Evolutionary conservation across 2,329 filamentous ascomycete genomes (phyloP).

Genomic region (Hymenoscyphus fraxineus): DNA sequence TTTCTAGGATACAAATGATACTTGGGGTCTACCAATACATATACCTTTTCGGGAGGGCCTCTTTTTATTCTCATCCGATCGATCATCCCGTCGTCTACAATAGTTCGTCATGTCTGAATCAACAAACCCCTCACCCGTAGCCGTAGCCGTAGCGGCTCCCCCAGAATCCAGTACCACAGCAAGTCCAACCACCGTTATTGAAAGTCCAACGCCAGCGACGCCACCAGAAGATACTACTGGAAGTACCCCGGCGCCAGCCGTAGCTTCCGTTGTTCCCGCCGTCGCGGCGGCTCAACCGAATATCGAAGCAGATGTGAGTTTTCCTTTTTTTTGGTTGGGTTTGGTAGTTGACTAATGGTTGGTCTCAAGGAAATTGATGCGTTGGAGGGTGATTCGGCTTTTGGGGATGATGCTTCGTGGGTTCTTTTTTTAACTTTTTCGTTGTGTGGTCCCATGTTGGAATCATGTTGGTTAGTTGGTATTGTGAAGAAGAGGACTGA

Average conservation of each 20-base stretch:
- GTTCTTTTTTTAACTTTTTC: background rate
- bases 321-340: background rate
- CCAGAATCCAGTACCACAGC: background rate
- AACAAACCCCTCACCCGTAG: background rate
- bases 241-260: background rate
- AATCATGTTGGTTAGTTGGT: background rate
- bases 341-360: background rate
- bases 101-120: background rate
- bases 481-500: too few relatives aligned
- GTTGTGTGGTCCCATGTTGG: background rate
- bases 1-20: background rate
- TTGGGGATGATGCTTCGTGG: slow-evolving; percentile 15
- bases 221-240: background rate
- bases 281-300: background rate
- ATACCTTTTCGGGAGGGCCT: background rate
- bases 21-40: background rate
- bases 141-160: background rate
- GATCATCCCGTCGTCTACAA: background rate
- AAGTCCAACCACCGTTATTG: background rate
- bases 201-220: background rate
- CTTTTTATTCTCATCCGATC: background rate
- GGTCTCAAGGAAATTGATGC: slow-evolving; percentile 6
- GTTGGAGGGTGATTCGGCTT: slow-evolving; percentile 13
- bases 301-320: slow-evolving; percentile 8
- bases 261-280: background rate